Conservation (phyloP, 2,329 filamentous ascomycete species). For the Fusarium albidum region DNA sequence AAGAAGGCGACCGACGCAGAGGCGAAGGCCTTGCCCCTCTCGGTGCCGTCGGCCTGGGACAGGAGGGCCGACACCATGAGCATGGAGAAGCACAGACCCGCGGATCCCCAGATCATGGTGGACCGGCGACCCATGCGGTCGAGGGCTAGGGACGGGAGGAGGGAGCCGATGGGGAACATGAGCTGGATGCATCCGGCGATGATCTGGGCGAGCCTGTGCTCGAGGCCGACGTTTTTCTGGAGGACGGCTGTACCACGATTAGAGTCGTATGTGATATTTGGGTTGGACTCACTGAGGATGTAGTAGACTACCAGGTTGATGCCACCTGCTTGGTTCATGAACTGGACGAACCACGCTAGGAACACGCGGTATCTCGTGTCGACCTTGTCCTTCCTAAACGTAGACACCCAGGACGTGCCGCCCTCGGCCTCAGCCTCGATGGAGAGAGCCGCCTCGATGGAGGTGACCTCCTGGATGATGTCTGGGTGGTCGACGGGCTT, state of each 20-base stretch:
- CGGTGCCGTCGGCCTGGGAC: constrained; percentile 10
- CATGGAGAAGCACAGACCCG: constrained; percentile 28
- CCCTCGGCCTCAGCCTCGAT: constrained; percentile 43
- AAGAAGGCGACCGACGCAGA: constrained; percentile 30
- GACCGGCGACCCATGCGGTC: constrained; percentile 49
- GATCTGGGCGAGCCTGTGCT: constrained; percentile 41
- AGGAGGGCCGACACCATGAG: constrained; percentile 28
- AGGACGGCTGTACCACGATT: constrained; percentile 8
- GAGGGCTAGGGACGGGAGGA: constrained; percentile 46
- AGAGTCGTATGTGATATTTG: not conserved
- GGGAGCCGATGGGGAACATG: constrained; percentile 50
- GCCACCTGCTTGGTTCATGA: constrained; percentile 54
- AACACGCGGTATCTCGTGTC: constrained; percentile 22
- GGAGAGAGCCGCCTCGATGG: constrained; percentile 52
- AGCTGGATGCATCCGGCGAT: constrained; percentile 47
- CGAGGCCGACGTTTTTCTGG: constrained; percentile 19
- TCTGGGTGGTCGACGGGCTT: constrained; percentile 46
- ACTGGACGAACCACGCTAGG: constrained; percentile 28
- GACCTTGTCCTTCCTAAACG: constrained; percentile 38
- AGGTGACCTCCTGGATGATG: constrained; percentile 44
- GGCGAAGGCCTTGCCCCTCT: constrained; percentile 17
- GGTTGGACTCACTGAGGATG: constrained; percentile 35
- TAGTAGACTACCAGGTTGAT: constrained; percentile 55
- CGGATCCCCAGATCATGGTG: constrained; percentile 52
- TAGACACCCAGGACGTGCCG: constrained; percentile 47